Evolutionary conservation across 768 basidiomycete species (phyloP).

Genomic region (Lactarius hatsudake): DNA sequence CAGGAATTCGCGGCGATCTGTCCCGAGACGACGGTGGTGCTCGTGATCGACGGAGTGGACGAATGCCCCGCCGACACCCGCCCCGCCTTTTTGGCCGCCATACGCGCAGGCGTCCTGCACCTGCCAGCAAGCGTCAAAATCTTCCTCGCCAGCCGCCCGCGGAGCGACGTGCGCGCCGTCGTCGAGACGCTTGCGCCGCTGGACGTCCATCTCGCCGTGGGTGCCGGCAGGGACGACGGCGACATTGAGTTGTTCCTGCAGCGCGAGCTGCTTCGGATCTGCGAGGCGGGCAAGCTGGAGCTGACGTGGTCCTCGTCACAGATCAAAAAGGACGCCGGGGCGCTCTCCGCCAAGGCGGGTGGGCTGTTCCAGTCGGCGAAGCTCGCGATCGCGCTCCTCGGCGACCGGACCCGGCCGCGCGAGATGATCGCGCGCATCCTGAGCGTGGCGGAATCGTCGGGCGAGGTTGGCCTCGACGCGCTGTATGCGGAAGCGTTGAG

Average conservation of each 20-base stretch:
- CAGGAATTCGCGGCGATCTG: slow-evolving; percentile 15
- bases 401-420: slow-evolving; percentile 1
- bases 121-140: slow-evolving; percentile 23
- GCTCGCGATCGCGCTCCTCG: slow-evolving; percentile 19
- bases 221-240: slow-evolving; percentile 10
- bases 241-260: slow-evolving; percentile 20
- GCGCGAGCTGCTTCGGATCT: slow-evolving; percentile 8
- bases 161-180: slow-evolving; percentile 7
- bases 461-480: slow-evolving; percentile 16
- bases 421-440: slow-evolving; percentile 19
- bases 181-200: slow-evolving; percentile 2
- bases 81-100: slow-evolving; percentile 11
- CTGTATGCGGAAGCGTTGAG: slow-evolving; percentile 15
- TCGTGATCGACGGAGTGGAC: slow-evolving; percentile 28
- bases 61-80: slow-evolving; percentile 22
- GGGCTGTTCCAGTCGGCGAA: slow-evolving; percentile 29
- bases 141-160: slow-evolving; percentile 26
- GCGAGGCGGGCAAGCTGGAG: slow-evolving; percentile 4
- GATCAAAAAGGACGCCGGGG: slow-evolving; percentile 14
- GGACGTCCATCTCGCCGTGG: slow-evolving; percentile 6
- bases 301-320: not conserved
- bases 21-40: slow-evolving; percentile 16
- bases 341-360: slow-evolving; percentile 15
- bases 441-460: not conserved
- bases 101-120: slow-evolving; percentile 7